Percentiles rank a stretch among this genome's conserved stretches.
Evolutionary conservation across 2,329 filamentous ascomycete species (phyloP).

Genomic region (Colletotrichum sp.): DNA sequence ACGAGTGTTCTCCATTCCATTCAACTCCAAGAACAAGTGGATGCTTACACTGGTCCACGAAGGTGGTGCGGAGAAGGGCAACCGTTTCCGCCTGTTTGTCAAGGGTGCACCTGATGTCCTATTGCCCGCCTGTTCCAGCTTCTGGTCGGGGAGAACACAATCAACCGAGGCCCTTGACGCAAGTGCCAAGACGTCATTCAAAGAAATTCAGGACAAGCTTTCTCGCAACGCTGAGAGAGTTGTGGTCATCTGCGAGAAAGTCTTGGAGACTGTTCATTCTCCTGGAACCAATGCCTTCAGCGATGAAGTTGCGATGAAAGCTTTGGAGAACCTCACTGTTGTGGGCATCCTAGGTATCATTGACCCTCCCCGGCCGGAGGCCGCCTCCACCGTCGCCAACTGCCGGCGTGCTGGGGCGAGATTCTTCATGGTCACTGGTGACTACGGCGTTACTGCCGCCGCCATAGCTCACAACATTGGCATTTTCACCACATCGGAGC

Average conservation of each 20-base stretch:
- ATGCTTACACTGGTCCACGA: neutral
- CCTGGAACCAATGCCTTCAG: neutral
- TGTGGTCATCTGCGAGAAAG: neutral
- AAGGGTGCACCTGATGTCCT: neutral
- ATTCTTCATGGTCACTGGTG: neutral
- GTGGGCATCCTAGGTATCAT: neutral
- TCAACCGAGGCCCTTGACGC: neutral
- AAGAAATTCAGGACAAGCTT: neutral
- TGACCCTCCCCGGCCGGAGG: neutral
- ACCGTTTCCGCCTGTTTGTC: neutral
- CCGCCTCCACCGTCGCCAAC: neutral
- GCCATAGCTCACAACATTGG: neutral
- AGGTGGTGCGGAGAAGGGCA: neutral
- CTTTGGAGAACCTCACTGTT: neutral
- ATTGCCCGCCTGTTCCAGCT: neutral
- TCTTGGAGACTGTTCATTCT: neutral
- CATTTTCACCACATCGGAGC: neutral
- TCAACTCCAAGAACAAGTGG: neutral
- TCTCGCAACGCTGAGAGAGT: neutral
- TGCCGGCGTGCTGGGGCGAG: neutral
- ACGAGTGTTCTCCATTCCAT: neutral
- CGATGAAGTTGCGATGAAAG: neutral
- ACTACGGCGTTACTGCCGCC: neutral
- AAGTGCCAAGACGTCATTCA: neutral
- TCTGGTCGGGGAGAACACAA: neutral